Evolutionary conservation across 768 basidiomycete species (phyloP).

Genomic region (Crassisporium funariophilum): DNA sequence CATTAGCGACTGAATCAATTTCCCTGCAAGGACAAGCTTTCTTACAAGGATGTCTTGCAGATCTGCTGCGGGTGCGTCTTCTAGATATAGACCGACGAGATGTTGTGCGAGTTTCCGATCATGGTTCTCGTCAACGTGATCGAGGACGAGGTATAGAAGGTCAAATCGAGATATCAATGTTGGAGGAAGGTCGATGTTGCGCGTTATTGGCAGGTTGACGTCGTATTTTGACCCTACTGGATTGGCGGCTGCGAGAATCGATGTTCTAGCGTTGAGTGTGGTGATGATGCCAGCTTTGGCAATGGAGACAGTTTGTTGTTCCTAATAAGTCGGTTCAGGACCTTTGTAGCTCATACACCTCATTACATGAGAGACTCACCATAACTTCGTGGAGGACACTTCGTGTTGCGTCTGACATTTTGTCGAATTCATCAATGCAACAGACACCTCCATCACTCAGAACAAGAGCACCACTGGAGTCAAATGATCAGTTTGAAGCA

Average conservation of each 20-base stretch:
- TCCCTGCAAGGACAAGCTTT: slow-evolving; percentile 7
- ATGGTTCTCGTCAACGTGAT: slow-evolving; percentile 86
- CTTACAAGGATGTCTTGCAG: slow-evolving; percentile 78
- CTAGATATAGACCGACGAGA: slow-evolving; percentile 90
- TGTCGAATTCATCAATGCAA: slow-evolving; percentile 99
- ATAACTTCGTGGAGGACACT: slow-evolving; percentile 99
- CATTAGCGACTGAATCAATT: neutral
- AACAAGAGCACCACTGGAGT: slow-evolving; percentile 83
- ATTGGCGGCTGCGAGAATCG: slow-evolving; percentile 96
- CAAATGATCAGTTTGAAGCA: slow-evolving; percentile 1
- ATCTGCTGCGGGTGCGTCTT: slow-evolving; percentile 75
- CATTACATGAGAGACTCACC: slow-evolving; percentile 44
- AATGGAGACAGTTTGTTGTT: slow-evolving; percentile 99
- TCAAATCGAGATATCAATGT: slow-evolving; percentile 98
- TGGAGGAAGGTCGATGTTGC: slow-evolving; percentile 96
- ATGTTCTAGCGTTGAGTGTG: slow-evolving; percentile 96
- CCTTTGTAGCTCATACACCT: neutral
- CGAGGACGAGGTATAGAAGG: slow-evolving; percentile 91
- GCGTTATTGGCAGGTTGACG: slow-evolving; percentile 85
- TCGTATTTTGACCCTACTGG: slow-evolving; percentile 97
- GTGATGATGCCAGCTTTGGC: slow-evolving; percentile 99
- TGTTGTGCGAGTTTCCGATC: slow-evolving; percentile 91
- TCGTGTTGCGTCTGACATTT: slow-evolving; percentile 97
- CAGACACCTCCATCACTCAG: slow-evolving; percentile 96
- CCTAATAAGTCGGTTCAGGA: slow-evolving; percentile 48